phyloP scores from a whole-genome alignment of 2,329 filamentous ascomycete species.

The Fusarium cyanostomum region DNA sequence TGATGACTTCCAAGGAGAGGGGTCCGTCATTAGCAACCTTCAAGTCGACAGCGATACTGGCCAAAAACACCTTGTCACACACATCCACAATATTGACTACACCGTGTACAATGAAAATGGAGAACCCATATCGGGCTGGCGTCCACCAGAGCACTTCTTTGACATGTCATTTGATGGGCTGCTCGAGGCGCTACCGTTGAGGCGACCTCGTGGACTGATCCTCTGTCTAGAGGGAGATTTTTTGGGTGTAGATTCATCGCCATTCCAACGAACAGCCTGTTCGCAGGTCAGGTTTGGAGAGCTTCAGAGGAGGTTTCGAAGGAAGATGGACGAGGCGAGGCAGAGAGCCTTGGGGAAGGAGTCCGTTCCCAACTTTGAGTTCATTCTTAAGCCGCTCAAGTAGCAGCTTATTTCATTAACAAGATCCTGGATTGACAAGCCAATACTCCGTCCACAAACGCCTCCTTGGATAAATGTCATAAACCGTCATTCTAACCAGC shows the following conservation, averaged over 20 bases:
- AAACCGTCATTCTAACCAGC: conserved; percentile 27
- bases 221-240: background rate
- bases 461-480: conserved; percentile 2
- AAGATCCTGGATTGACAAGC: conserved; percentile 8
- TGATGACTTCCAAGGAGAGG: background rate
- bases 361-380: background rate
- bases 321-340: background rate
- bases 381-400: background rate
- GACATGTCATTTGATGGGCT: background rate
- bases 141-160: background rate
- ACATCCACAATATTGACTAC: conserved; percentile 1
- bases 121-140: background rate
- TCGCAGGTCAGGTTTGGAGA: background rate
- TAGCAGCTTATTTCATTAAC: conserved; percentile 11
- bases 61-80: background rate
- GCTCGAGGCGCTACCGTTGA: background rate
- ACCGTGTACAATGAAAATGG: background rate
- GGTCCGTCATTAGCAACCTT: background rate
- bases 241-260: background rate
- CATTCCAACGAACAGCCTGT: background rate
- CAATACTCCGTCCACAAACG: conserved; percentile 32
- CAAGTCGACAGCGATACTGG: background rate
- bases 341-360: background rate
- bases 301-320: background rate
- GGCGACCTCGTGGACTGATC: background rate